phyloP scores from a whole-genome alignment of 2,329 filamentous ascomycete genomes.

The Nemania bipapillata region DNA sequence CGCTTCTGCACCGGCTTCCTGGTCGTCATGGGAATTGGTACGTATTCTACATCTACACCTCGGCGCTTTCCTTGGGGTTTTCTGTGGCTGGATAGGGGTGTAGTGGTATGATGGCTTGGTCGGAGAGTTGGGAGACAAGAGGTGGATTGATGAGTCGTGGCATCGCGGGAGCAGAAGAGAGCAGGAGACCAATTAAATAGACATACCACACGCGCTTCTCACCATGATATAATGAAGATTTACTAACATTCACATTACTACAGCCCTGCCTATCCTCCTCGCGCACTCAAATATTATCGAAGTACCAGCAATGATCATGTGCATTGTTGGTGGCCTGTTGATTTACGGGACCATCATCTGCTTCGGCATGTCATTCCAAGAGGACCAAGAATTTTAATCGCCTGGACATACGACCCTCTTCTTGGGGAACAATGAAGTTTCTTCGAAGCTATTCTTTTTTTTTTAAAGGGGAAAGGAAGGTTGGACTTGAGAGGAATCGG shows the following conservation, averaged over 20 bases:
- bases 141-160: not conserved
- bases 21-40: constrained; percentile 97
- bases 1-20: constrained; percentile 94
- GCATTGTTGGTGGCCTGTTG: constrained; percentile 86
- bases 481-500: not conserved
- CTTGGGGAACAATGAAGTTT: not conserved
- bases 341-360: constrained; percentile 99
- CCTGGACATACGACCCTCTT: not conserved
- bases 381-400: constrained; percentile 89
- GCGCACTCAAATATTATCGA: constrained; percentile 87
- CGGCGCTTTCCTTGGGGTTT: not conserved
- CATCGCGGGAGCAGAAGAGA: not conserved
- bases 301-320: constrained; percentile 91
- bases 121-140: not conserved
- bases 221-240: not conserved
- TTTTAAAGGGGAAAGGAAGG: not conserved
- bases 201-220: constrained; percentile 32
- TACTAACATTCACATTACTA: constrained; percentile 26
- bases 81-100: not conserved
- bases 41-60: constrained; percentile 53
- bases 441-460: not conserved
- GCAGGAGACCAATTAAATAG: not conserved
- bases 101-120: not conserved
- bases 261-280: constrained; percentile 87
- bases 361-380: constrained; percentile 98